Evolutionary conservation across 345 rosid species (phyloP), one percentile per base, ranked within the genome.

Genomic region (Salix dunnii): DNA sequence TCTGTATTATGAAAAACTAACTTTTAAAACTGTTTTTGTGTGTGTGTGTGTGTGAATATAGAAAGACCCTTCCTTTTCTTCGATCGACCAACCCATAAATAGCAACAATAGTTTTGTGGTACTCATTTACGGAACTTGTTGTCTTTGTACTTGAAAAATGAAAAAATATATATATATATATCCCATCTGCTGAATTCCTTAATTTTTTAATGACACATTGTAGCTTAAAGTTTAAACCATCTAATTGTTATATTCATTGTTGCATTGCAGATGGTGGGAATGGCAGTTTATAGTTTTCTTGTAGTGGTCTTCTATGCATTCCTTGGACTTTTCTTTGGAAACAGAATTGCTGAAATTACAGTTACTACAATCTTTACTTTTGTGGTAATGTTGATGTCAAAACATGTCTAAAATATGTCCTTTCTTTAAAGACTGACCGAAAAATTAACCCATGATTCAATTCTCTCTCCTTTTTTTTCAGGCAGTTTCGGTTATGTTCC

Each of bases 261-360:
- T 79, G 46, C 21, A 7, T 70, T 87, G 84, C 90, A 93, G 98
- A 82, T 91, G 58, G 94, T 92, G 28, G 99, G 99, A 75, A 88
- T 88, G 88, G 92, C 85, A 28, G 79, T 96, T 20, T 96, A 85
- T 82, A 81, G 90, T 82, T 85, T 91, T 79, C 88, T 93, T 48
- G 90, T 85, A 5, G 87, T 87, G 72, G 73, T 88, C 38, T 96
- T 93, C 78, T 96, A 93, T 77, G 82, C 91, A 20, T 92, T 96
- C 84, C 85, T 93, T 25, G 98, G 98, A 42, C 85, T 96, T 64
- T 89, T 89, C 69, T 90, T 88, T 3, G 99, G 99, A 31, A 91
- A 89, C 86, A 89, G 89, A 82, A 74, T 85, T 42, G 96, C 98
- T 23, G 87, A 88, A 80, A 89, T 93, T 83, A 79, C 86, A 3